Evolutionary conservation across 495 filamentous ascomycete species (phyloP).

Genomic region (Immersiella caudata): DNA sequence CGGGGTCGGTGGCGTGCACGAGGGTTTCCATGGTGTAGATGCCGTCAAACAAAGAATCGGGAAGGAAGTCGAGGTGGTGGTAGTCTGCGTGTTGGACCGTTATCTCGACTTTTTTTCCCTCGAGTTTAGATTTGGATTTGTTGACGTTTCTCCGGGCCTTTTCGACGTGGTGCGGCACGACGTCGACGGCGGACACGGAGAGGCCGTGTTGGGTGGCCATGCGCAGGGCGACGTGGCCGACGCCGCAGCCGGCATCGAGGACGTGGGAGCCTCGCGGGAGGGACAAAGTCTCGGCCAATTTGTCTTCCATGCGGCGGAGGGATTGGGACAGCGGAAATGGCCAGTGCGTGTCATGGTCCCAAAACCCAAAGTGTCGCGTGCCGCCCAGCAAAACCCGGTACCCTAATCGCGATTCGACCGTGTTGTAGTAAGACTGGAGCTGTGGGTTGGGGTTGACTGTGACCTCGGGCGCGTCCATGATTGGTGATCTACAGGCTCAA

Average conservation of each 20-base stretch:
- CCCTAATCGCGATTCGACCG: conserved; percentile 53
- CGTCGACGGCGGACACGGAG: conserved; percentile 53
- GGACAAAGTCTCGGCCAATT: conserved; percentile 42
- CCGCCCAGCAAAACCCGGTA: conserved; percentile 54
- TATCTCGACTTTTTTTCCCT: conserved; percentile 36
- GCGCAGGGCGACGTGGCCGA: conserved; percentile 52
- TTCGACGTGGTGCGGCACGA: conserved; percentile 53
- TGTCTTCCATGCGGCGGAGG: conserved; percentile 54
- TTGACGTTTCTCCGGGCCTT: conserved; percentile 49
- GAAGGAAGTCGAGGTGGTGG: conserved; percentile 52
- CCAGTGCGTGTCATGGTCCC: conserved; percentile 48
- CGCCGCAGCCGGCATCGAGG: conserved; percentile 58
- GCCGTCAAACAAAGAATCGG: conserved; percentile 50
- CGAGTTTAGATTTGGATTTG: conserved; percentile 36
- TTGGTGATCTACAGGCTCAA: not conserved
- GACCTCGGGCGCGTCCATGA: not conserved
- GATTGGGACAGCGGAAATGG: conserved; percentile 50
- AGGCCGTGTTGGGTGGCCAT: conserved; percentile 45
- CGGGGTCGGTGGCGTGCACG: conserved; percentile 57
- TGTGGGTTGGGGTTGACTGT: conserved; percentile 14
- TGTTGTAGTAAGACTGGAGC: conserved; percentile 35
- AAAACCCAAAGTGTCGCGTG: conserved; percentile 58
- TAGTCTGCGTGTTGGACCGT: conserved; percentile 53
- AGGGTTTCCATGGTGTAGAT: conserved; percentile 64
- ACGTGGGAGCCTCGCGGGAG: conserved; percentile 45